Evolutionary conservation across 108 stramenopile species (phyloP).

Genomic region (Aureococcus anophagefferens): DNA sequence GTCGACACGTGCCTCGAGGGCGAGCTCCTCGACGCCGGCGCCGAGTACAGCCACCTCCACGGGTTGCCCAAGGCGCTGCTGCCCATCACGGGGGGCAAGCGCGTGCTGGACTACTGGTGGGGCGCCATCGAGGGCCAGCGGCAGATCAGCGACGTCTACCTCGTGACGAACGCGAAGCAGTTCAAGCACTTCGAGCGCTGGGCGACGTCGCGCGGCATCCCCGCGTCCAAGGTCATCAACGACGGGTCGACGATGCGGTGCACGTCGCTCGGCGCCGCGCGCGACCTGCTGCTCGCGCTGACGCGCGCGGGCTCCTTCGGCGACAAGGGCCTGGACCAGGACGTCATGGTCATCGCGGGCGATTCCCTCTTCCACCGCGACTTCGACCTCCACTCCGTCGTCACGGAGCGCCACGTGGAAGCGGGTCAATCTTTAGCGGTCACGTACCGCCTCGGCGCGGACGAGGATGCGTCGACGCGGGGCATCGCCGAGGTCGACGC

Average conservation of each 20-base stretch:
- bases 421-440: neutral
- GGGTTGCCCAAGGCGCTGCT: neutral
- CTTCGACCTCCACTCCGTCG: neutral
- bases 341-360: neutral
- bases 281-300: slow-evolving; percentile 3
- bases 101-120: slow-evolving; percentile 1
- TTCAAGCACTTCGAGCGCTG: slow-evolving; percentile 21
- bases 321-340: too few species aligned
- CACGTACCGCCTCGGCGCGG: neutral
- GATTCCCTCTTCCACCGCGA: slow-evolving; percentile 10
- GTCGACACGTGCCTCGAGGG: neutral
- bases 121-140: slow-evolving; percentile 6
- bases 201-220: slow-evolving; percentile 10
- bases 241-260: neutral
- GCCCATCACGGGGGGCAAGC: neutral
- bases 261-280: slow-evolving; percentile 2
- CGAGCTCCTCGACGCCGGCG: neutral
- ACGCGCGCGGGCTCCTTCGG: neutral
- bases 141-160: slow-evolving; percentile 7
- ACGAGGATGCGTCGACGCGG: slow-evolving; percentile 6
- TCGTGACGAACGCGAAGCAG: slow-evolving; percentile 8
- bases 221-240: slow-evolving; percentile 12
- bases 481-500: slow-evolving; percentile 5
- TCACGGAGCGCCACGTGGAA: neutral
- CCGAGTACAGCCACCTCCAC: neutral